Evolutionary conservation across 768 basidiomycete genomes (phyloP).

Genomic region (Leccinellum luteum): DNA sequence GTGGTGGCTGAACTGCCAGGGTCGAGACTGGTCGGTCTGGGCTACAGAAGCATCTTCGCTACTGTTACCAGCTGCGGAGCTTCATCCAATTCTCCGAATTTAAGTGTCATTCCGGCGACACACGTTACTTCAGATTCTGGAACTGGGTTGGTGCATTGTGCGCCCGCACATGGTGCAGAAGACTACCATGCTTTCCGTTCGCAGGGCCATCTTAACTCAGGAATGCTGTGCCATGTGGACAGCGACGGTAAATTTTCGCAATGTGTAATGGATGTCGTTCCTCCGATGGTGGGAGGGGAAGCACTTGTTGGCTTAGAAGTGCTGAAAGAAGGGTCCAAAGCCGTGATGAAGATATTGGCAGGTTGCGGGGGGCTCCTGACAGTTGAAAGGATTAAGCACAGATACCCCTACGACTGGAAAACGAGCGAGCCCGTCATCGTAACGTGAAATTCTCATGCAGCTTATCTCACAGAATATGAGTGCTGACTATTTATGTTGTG

Average conservation of each 20-base stretch:
- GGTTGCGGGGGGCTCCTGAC: constrained; percentile 54
- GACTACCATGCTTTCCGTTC: constrained; percentile 80
- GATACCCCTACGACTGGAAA: constrained; percentile 97
- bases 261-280: constrained; percentile 53
- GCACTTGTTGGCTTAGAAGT: constrained; percentile 69
- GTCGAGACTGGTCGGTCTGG: constrained; percentile 54
- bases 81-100: constrained; percentile 1
- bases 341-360: constrained; percentile 61
- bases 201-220: constrained; percentile 46
- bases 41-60: constrained; percentile 64
- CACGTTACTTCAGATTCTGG: constrained; percentile 89
- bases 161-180: constrained; percentile 91
- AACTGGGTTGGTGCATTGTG: constrained; percentile 93
- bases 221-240: constrained; percentile 81
- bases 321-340: constrained; percentile 65
- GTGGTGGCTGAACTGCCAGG: constrained; percentile 24
- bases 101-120: constrained; percentile 59
- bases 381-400: constrained; percentile 72
- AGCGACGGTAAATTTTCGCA: constrained; percentile 66
- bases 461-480: background rate
- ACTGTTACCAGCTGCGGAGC: constrained; percentile 12
- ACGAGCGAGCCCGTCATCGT: constrained; percentile 91
- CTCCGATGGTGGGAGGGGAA: constrained; percentile 35
- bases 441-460: constrained; percentile 50
- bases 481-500: constrained; percentile 1